Evolutionary conservation across 345 rosid genomes (phyloP).

Genomic region (Euphorbia pulcherrima): DNA sequence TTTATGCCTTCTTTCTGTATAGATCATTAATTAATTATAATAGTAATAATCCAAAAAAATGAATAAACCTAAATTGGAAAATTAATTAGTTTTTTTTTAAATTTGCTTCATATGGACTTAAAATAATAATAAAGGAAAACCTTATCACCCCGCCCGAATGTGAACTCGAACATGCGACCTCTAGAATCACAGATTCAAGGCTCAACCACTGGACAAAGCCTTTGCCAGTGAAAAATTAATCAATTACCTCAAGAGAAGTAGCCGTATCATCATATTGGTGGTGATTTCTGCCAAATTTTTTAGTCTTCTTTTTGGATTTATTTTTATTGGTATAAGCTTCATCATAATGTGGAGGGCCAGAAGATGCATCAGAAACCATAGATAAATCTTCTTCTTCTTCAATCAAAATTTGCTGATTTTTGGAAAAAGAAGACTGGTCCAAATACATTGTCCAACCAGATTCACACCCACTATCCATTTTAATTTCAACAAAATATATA

Average conservation of each 20-base stretch:
- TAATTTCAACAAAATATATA: neutral
- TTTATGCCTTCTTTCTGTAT: slow-evolving; percentile 27
- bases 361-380: slow-evolving; percentile 92
- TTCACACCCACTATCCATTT: slow-evolving; percentile 66
- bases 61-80: neutral
- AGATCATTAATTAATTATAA: neutral
- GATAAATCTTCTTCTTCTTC: slow-evolving; percentile 57
- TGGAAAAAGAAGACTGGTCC: slow-evolving; percentile 49
- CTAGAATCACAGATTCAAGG: no score
- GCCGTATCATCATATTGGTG: slow-evolving; percentile 65
- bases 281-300: slow-evolving; percentile 27
- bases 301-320: slow-evolving; percentile 37
- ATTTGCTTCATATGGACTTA: no score
- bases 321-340: slow-evolving; percentile 29
- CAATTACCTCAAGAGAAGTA: slow-evolving; percentile 62
- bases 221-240: no score
- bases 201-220: no score
- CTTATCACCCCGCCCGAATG: no score
- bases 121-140: no score
- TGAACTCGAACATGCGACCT: no score
- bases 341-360: slow-evolving; percentile 56
- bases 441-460: slow-evolving; percentile 86
- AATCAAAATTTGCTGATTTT: slow-evolving; percentile 21
- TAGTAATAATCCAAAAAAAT: no score
- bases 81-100: no score